Evolutionary conservation across 2,329 filamentous ascomycete species (phyloP).

Genomic region (Helotiales sp.): DNA sequence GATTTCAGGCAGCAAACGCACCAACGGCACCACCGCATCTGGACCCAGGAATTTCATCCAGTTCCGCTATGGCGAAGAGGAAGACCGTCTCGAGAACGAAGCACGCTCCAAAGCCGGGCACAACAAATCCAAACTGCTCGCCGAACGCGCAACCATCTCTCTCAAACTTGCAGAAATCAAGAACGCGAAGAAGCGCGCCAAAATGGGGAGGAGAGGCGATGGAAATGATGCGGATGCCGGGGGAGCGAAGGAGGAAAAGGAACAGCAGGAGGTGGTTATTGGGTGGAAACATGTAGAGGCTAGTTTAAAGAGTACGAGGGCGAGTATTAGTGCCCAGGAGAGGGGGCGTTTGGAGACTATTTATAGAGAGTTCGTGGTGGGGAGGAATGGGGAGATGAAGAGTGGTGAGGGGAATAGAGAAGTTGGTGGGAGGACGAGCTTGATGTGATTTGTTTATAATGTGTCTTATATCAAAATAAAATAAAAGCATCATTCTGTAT

Average conservation of each 20-base stretch:
- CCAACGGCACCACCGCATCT: conserved; percentile 35
- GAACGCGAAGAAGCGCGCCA: conserved; percentile 58
- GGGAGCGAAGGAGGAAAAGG: conserved; percentile 48
- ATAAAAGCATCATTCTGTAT: background rate
- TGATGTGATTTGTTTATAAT: conserved; percentile 64
- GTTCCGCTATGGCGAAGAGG: conserved; percentile 77
- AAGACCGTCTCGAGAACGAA: conserved; percentile 51
- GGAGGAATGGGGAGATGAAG: conserved; percentile 92
- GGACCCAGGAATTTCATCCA: conserved; percentile 69
- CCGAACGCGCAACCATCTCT: conserved; percentile 78
- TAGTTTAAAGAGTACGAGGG: conserved; percentile 75
- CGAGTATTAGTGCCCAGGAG: conserved; percentile 83
- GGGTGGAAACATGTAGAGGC: conserved; percentile 82
- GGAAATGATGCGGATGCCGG: conserved; percentile 28
- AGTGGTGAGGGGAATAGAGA: conserved; percentile 91
- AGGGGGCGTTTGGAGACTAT: conserved; percentile 75
- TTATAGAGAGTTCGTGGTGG: conserved; percentile 91
- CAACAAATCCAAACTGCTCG: conserved; percentile 61
- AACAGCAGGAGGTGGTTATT: conserved; percentile 75
- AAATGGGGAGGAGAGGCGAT: conserved; percentile 35
- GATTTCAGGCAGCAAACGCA: conserved; percentile 40
- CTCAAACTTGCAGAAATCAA: conserved; percentile 85
- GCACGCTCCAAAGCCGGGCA: conserved; percentile 49
- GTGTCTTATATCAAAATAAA: background rate
- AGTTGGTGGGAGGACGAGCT: conserved; percentile 86